Base-by-base conservation (phyloP, 352 stramenopile species). In the Globisporangium uncinulatum region DNA sequence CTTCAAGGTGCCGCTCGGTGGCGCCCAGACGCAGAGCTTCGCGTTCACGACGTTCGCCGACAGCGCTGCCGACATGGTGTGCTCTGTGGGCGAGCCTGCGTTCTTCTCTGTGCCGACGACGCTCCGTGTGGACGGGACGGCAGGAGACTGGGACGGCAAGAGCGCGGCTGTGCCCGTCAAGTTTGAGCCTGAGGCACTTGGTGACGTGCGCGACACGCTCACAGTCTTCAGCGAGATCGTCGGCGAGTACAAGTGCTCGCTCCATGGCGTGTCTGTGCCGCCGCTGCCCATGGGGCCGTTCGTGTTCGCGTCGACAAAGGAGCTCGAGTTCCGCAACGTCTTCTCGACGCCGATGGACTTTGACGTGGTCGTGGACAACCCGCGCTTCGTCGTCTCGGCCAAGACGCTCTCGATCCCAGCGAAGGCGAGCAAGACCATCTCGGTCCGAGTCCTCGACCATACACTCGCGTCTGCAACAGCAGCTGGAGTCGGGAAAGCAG, bases 301-400 rank as follows among this genome's bases (percentile, higher is more conserved):
- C 61, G 63, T 87, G 19, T 79, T 91, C 47, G 56, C 67, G n/a
- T 58, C 69, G 6, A 70, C 63, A 1, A 77, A 74, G 53, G 80
- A 93, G 15, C 86, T 97, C 51, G 76, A 91, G 49, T 97, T 97
- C 71, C 86, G 88, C 47, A 97, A 97, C 62, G 87, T 96, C 0
- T 97, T 97, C 52, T 87, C 73, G 19, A 65, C 69, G 6, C 47
- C 74, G 1, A 70, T 64, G 11, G 82, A 95, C 13, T 97, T 97
- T 61, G 71, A 86, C 11, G 72, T 94, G 20, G 68, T 84, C 31
- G 63, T 91, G 10, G 90, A 97, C 65, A 90, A 87, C 42, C 67
- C 81, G 14, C 66, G 56, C 11, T 97, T 97, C 49, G 61, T 71
- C 0, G 48, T 96, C 11, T 76, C 69, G 21, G 62, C 69, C 10